phyloP scores from a whole-genome alignment of 75 land plant genomes.

The Picea glauca region DNA sequence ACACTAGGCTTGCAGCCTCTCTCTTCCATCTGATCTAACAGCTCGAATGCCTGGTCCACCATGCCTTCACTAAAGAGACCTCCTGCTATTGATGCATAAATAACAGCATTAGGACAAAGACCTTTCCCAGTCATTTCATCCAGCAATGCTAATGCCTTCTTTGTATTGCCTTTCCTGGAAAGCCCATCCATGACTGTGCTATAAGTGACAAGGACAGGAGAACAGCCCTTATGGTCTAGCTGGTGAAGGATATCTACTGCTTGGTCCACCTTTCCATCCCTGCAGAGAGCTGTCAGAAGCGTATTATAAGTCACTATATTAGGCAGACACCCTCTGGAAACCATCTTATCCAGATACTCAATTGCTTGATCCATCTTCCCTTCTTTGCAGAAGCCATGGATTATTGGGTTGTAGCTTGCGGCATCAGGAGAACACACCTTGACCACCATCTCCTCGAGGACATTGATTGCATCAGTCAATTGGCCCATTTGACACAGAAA shows the following conservation, averaged over 20 bases:
- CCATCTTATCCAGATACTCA: conserved; percentile 50
- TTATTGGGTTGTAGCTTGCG: conserved; percentile 43
- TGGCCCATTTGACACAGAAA: conserved; percentile 42
- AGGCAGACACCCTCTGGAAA: conserved; percentile 21
- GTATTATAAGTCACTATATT: conserved; percentile 56
- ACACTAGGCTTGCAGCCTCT: conserved; percentile 8
- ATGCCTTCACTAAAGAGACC: conserved; percentile 34
- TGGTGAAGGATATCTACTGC: conserved; percentile 44
- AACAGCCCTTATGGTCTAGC: conserved; percentile 24
- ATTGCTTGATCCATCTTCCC: conserved; percentile 35
- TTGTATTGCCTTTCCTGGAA: conserved; percentile 47
- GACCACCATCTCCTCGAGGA: conserved; percentile 16
- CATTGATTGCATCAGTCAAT: conserved; percentile 39
- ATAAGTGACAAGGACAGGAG: conserved; percentile 32
- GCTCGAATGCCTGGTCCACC: conserved; percentile 35
- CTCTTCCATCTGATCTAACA: conserved; percentile 31
- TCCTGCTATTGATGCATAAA: conserved; percentile 43
- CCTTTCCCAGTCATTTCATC: conserved; percentile 52
- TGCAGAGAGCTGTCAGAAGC: conserved; percentile 42
- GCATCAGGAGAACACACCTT: conserved; percentile 14
- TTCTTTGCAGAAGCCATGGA: conserved; percentile 40
- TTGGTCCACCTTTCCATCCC: conserved; percentile 48
- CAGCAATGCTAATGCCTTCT: conserved; percentile 44
- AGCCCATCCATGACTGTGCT: conserved; percentile 37
- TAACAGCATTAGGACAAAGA: conserved; percentile 41